Conservation (phyloP, 108 stramenopile species). For the Fragilaria radians region DNA sequence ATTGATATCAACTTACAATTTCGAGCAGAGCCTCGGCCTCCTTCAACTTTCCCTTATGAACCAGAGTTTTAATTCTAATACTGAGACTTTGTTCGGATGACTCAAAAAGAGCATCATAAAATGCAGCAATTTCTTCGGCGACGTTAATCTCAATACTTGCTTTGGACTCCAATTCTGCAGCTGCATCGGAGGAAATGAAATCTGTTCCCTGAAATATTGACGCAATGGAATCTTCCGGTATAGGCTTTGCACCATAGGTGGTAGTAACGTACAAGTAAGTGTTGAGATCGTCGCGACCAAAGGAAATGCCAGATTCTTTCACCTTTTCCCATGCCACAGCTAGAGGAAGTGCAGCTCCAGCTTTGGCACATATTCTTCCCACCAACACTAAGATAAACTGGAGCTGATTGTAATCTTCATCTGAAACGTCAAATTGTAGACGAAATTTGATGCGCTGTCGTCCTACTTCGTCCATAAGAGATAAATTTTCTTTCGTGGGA, state of each 20-base stretch:
- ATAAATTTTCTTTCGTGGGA: constrained; percentile 2
- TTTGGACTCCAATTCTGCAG: not conserved
- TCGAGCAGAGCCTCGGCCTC: constrained; percentile 74
- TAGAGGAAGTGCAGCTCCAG: constrained; percentile 12
- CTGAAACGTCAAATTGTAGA: constrained; percentile 22
- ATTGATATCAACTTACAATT: constrained; percentile 26
- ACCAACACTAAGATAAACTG: constrained; percentile 28
- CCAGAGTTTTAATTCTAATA: constrained; percentile 53
- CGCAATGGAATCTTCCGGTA: not conserved
- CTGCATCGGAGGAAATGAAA: not conserved
- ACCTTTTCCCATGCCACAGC: constrained; percentile 49
- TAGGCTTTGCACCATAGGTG: not conserved
- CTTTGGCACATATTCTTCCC: constrained; percentile 43
- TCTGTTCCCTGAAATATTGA: constrained; percentile 4
- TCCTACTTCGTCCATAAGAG: constrained; percentile 1
- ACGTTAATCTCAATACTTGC: not conserved
- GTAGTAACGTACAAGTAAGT: constrained; percentile 49
- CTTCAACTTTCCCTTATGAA: constrained; percentile 44
- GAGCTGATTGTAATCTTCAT: constrained; percentile 19
- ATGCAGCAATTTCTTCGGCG: constrained; percentile 59
- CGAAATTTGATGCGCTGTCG: constrained; percentile 11
- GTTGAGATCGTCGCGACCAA: constrained; percentile 27
- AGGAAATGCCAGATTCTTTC: constrained; percentile 32
- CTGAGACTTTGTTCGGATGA: constrained; percentile 70
- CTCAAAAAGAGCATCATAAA: constrained; percentile 66